Evolutionary conservation across 805 yeast genomes (phyloP).

Genomic region (Suhomyces pyralidae): DNA sequence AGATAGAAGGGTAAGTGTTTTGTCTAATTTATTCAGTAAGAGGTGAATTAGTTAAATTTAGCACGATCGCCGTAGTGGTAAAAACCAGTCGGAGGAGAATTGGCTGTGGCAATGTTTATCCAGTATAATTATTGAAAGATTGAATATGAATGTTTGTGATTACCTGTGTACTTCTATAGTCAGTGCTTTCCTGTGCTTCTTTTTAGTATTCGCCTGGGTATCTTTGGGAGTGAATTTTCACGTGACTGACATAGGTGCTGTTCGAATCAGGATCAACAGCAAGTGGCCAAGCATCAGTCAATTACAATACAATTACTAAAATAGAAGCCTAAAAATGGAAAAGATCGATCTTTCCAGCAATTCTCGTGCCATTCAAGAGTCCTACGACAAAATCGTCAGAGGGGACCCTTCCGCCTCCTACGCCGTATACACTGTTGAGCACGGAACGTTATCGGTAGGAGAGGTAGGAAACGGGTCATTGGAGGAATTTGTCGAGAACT

Average conservation of each 20-base stretch:
- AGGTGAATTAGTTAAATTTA: no score
- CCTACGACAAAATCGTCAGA: slow-evolving; percentile 75
- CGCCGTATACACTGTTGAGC: slow-evolving; percentile 77
- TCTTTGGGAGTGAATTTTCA: no score
- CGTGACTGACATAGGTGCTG: neutral
- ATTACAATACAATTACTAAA: neutral
- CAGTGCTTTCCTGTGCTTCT: no score
- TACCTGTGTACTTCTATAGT: no score
- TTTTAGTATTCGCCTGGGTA: no score
- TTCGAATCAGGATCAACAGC: neutral
- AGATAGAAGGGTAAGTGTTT: no score
- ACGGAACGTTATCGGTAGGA: slow-evolving; percentile 46
- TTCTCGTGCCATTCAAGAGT: slow-evolving; percentile 69
- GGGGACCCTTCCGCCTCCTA: slow-evolving; percentile 71
- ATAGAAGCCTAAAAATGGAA: slow-evolving; percentile 40
- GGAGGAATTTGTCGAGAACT: slow-evolving; percentile 73
- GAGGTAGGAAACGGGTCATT: slow-evolving; percentile 63
- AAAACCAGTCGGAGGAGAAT: no score
- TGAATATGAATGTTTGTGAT: no score
- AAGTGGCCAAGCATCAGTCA: neutral
- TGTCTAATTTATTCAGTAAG: no score
- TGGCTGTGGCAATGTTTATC: no score
- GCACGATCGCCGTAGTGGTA: no score
- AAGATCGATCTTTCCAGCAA: slow-evolving; percentile 61
- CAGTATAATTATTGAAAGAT: no score